Base-by-base conservation (phyloP, 78 protist genomes). In the Speleostelium caveatum region DNA sequence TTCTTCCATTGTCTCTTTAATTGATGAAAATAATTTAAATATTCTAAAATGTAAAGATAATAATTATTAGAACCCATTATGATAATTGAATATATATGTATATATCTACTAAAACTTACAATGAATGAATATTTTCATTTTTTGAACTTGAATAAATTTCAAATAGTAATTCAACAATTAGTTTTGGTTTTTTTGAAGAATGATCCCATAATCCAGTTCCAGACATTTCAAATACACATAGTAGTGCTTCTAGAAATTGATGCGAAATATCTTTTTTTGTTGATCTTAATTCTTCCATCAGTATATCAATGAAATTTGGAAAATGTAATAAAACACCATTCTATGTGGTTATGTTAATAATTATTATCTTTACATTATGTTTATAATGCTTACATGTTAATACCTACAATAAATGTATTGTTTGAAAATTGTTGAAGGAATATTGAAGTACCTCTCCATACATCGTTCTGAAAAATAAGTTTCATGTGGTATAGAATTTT, bases 361-460 rank as follows among this genome's bases (percentile, higher is more conserved):
- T 45, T 45, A 26, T 8, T 21, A 8, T 61, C 17, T 14, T 14
- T 45, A 45, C 10, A 4, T 36, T 21, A 14, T 3, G n/a, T 14
- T 19, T 12, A 19, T 2, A 38, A 30, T 17, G 67, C 10, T 16
- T 8, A 2, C 21, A 35, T 32, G 8, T 30, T 1, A 16, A 19
- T 36, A 56, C 55, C 14, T 80, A 83, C 91, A 2, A 21, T 69
- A 45, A 83, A 61, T 42, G 74, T 33, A 59, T 35, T 24, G 8
- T 32, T 6, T 28, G n/a, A 42, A 56, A 83, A 58, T 32, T 83
- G 73, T 32, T 49, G 28, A 12, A 83, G 6, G 16, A 83, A 69
- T 33, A 69, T 8, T 38, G 75, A 49, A 26, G 69, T 22, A 45
- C 91, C 91, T 41, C 19, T 35, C 91, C 91, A 83, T 19, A 71